phyloP scores from a whole-genome alignment of 176 grass and related monocot genomes.

The Ensete ventricosum region DNA sequence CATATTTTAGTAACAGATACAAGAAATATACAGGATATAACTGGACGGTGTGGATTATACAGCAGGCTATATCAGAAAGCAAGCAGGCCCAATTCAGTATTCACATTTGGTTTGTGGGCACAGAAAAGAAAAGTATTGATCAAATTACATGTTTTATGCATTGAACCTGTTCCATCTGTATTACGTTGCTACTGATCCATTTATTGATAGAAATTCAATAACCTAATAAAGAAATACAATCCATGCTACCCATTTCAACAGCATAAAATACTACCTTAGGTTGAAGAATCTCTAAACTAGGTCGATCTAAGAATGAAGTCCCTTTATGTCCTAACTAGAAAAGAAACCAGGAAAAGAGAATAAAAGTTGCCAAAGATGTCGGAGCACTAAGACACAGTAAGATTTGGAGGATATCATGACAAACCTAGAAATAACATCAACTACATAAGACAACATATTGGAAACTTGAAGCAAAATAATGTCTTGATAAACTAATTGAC shows the following conservation, averaged over 20 bases:
- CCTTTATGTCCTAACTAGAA: neutral
- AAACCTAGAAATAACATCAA: no score
- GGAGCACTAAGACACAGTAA: no score
- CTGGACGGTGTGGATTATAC: neutral
- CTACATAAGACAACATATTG: no score
- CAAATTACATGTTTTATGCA: neutral
- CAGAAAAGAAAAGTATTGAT: neutral
- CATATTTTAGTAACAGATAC: slow-evolving; percentile 8
- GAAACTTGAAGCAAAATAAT: no score
- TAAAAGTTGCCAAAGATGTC: no score
- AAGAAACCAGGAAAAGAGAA: neutral
- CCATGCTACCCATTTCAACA: neutral
- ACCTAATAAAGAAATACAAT: neutral
- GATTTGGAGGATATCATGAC: no score
- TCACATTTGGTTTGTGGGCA: neutral
- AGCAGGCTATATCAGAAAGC: slow-evolving; percentile 17
- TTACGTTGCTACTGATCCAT: neutral
- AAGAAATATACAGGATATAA: slow-evolving; percentile 4
- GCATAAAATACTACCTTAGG: neutral
- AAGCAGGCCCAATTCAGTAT: neutral
- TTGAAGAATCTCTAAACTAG: neutral
- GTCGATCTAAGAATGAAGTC: neutral
- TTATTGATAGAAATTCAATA: neutral
- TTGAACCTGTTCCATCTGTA: neutral
- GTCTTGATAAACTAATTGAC: no score